Percentiles rank a stretch among this genome's conserved stretches.
Conservation (phyloP, 441 rosid species). For the Manihot esculenta region DNA sequence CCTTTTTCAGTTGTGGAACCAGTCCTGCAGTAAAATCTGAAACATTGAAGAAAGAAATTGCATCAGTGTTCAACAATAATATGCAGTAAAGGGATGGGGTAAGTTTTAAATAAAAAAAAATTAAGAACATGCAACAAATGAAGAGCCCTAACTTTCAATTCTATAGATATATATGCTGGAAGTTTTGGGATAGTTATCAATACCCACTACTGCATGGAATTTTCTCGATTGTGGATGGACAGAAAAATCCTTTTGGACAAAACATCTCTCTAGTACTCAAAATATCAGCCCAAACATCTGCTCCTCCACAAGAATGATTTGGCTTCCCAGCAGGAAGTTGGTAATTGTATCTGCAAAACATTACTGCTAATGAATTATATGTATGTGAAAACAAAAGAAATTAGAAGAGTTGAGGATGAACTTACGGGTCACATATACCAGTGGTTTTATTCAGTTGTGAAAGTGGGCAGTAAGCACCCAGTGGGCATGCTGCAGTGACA, state of each 20-base stretch:
- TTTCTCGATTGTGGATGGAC: slow-evolving; percentile 72
- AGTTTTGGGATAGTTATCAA: slow-evolving; percentile 40
- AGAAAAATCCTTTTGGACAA: slow-evolving; percentile 89
- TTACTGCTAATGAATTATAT: slow-evolving; percentile 48
- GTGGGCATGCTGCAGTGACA: slow-evolving; percentile 71
- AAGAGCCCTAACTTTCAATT: slow-evolving; percentile 13
- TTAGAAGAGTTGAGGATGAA: slow-evolving; percentile 22
- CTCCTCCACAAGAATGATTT: slow-evolving; percentile 88
- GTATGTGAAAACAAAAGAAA: slow-evolving; percentile 28
- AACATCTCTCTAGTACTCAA: slow-evolving; percentile 69
- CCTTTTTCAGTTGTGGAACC: slow-evolving; percentile 71
- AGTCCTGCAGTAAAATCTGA: slow-evolving; percentile 80
- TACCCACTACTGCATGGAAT: slow-evolving; percentile 86
- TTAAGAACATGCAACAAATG: slow-evolving; percentile 13
- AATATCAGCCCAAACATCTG: slow-evolving; percentile 86
- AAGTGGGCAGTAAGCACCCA: slow-evolving; percentile 85
- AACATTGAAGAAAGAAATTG: slow-evolving; percentile 18
- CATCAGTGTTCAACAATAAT: not conserved
- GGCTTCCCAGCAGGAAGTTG: slow-evolving; percentile 70
- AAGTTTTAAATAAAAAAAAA: not conserved
- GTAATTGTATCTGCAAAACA: slow-evolving; percentile 73
- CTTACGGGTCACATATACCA: slow-evolving; percentile 93
- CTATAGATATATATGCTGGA: slow-evolving; percentile 21
- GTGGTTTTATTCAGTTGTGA: slow-evolving; percentile 62
- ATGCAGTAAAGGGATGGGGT: not conserved